Evolutionary conservation across 192 early-diverging fungal species (phyloP).

Genomic region (Chytriomyces sp.): DNA sequence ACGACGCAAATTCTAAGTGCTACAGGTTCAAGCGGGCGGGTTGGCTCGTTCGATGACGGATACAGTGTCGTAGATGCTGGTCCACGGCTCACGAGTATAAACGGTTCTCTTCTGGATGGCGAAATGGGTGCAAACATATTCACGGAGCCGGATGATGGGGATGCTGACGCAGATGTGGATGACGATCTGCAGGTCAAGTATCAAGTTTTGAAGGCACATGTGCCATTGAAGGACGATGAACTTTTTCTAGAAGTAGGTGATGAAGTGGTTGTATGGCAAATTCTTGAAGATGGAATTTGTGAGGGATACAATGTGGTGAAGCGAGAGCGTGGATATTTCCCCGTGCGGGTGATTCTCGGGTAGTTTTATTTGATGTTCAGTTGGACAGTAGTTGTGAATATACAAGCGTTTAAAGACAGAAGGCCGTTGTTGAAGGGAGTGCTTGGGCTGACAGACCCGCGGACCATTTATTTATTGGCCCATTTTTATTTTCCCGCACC

Average conservation of each 20-base stretch:
- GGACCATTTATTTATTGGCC: too few relatives aligned
- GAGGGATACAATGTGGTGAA: slow-evolving; percentile 27
- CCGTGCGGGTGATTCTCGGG: slow-evolving; percentile 12
- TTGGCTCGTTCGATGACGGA: background rate
- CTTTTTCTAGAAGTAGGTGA: slow-evolving; percentile 20
- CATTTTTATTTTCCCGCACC: too few relatives aligned
- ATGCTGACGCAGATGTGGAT: background rate
- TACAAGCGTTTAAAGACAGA: too few relatives aligned
- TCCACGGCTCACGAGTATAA: background rate
- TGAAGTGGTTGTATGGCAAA: slow-evolving; percentile 32
- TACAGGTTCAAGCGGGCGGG: background rate
- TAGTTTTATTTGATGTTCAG: background rate
- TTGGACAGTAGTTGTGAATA: background rate
- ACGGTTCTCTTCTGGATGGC: background rate
- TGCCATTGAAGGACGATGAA: slow-evolving; percentile 18
- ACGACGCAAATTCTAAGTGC: slow-evolving; percentile 17
- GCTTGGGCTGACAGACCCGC: too few relatives aligned
- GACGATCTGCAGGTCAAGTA: slow-evolving; percentile 34
- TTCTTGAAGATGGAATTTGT: slow-evolving; percentile 32
- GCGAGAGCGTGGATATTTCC: slow-evolving; percentile 24
- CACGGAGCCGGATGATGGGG: background rate
- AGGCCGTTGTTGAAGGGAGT: too few relatives aligned
- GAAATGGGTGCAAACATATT: background rate
- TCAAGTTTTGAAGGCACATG: background rate
- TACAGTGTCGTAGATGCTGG: background rate